Evolutionary conservation across 192 early-diverging fungal species (phyloP).

Genomic region (Rhizophlyctis rosea): DNA sequence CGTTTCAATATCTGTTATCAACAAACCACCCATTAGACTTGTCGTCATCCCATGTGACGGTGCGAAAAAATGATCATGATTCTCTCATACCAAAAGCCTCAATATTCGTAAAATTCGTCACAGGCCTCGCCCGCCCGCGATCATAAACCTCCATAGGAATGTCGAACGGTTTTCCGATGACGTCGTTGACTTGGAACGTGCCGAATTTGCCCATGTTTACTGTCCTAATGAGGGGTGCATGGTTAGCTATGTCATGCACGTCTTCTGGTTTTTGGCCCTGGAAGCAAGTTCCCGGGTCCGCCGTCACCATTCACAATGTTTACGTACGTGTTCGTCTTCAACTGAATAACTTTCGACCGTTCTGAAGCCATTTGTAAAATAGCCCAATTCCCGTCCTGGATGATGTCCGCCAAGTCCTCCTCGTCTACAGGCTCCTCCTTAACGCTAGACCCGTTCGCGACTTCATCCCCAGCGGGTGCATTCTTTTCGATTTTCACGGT

Average conservation of each 20-base stretch:
- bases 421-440: background rate
- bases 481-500: no score
- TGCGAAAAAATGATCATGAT: no score
- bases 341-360: slow-evolving; percentile 19
- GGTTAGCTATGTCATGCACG: background rate
- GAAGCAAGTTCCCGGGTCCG: background rate
- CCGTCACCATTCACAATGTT: background rate
- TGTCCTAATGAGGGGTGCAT: background rate
- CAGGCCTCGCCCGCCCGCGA: slow-evolving; percentile 6
- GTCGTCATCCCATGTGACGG: no score
- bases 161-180: slow-evolving; percentile 82
- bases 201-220: slow-evolving; percentile 90
- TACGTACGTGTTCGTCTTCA: slow-evolving; percentile 13
- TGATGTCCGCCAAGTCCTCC: slow-evolving; percentile 12
- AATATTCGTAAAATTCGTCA: slow-evolving; percentile 36
- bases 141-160: slow-evolving; percentile 81
- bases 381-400: slow-evolving; percentile 17
- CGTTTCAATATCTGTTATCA: slow-evolving; percentile 56
- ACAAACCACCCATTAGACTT: no score
- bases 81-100: slow-evolving; percentile 87
- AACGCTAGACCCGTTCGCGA: no score
- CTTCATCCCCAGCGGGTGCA: no score
- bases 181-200: slow-evolving; percentile 67
- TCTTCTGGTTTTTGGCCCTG: background rate
- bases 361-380: slow-evolving; percentile 18